Conservation (phyloP, 1,284 basidiomycete genomes). For the Flammula alnicola region DNA sequence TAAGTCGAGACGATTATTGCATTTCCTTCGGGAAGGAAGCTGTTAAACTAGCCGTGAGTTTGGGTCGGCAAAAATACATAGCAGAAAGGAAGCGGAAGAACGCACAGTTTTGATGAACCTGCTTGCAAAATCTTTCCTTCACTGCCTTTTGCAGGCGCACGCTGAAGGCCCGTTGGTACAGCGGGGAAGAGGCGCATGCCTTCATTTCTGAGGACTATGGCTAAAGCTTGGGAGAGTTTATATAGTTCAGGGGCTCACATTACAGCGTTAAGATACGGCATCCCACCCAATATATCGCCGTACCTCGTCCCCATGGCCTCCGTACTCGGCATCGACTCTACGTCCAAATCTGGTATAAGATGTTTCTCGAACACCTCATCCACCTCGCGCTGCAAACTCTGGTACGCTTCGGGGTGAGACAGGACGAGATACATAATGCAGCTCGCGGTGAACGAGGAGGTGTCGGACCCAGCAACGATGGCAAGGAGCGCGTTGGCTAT, state of each 20-base stretch:
- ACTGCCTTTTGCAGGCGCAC: constrained; percentile 44
- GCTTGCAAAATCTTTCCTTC: constrained; percentile 33
- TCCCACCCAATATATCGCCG: constrained; percentile 3
- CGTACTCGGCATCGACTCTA: constrained; percentile 20
- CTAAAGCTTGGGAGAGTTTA: too few relatives aligned
- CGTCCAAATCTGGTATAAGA: constrained; percentile 40
- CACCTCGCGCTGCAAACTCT: constrained; percentile 53
- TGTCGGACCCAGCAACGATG: constrained; percentile 64
- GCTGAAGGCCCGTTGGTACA: constrained; percentile 53
- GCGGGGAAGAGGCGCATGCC: constrained; percentile 58
- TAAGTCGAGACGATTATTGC: constrained; percentile 52
- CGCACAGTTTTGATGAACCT: background rate
- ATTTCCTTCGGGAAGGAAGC: constrained; percentile 54
- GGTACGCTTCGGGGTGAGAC: constrained; percentile 46
- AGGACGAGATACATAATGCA: constrained; percentile 52
- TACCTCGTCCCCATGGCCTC: constrained; percentile 5
- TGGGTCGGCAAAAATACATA: too few relatives aligned
- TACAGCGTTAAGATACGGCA: constrained; percentile 46
- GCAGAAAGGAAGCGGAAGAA: background rate
- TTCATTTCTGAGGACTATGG: constrained; percentile 52
- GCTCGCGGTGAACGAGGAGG: constrained; percentile 51
- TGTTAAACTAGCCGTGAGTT: too few relatives aligned
- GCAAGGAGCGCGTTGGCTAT: constrained; percentile 51
- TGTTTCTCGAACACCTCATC: constrained; percentile 44
- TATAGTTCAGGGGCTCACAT: constrained; percentile 47